Base-by-base conservation (phyloP, 2,329 filamentous ascomycete genomes). In the Blastomyces percursus region DNA sequence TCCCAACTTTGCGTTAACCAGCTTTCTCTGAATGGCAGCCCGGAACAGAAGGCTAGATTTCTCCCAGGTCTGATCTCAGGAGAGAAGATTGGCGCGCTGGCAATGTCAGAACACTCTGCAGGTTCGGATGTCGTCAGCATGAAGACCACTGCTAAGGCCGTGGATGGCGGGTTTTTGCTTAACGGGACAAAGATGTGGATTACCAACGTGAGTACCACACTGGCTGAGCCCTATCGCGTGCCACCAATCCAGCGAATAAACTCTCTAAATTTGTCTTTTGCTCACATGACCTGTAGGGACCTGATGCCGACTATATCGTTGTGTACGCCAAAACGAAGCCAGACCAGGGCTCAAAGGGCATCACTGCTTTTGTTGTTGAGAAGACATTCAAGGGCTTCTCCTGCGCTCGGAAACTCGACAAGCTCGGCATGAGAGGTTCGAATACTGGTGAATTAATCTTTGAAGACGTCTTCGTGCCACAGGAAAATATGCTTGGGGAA, bases 121-220 rank as follows among this genome's bases (percentile, higher is more conserved):
- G 93, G 93, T 16, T 92, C 88, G 68, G 93, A 99, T 76, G 93
- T 99, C 3, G 92, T 99, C 35, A 90, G 88, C 76, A 97, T 97
- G 93, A 90, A 92, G 74, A 95, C 87, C 54, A 87, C 84, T 2
- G 93, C 92, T 0, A 88, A 85, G 73, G 81, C 84, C 66, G 89
- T 90, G 12, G 89, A 94, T 69, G 92, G 91, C 44, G 93, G 93
- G 35, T 96, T 89, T 74, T 66, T 92, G 24, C 79, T 99, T 62
- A 91, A 92, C 71, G 93, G 92, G 40, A 90, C 87, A 64, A 96
- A 99, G 82, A 96, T 97, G 93, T 99, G 93, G 93, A 99, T 99
- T 73, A 99, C 93, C 65, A 99, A 99, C 76, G 90, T 83, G 68
- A 52, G 75, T 58, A 27, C 27, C 12, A 30, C 52, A 51, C 19